Percentiles rank a stretch among this genome's conserved stretches.
Conservation (phyloP, 768 basidiomycete species). For the Mycena polygramma region DNA sequence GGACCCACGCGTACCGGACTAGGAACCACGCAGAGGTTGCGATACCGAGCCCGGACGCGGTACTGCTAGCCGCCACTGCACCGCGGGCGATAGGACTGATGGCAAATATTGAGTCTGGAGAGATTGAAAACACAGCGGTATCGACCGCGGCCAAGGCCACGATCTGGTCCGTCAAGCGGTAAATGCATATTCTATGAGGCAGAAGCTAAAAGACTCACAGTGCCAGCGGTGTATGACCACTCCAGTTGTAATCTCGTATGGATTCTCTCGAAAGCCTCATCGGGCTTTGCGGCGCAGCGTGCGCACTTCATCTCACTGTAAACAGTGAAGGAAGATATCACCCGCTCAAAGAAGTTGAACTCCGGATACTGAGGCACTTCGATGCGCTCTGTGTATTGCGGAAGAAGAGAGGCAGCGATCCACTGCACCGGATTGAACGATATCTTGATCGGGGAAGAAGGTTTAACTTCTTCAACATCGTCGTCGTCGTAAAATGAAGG, state of each 20-base stretch:
- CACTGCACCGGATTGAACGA: conserved; percentile 40
- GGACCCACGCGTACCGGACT: conserved; percentile 69
- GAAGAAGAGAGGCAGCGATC: conserved; percentile 53
- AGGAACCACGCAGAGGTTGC: conserved; percentile 76
- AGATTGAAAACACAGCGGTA: conserved; percentile 76
- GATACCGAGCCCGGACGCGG: conserved; percentile 76
- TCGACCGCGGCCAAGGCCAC: conserved; percentile 69
- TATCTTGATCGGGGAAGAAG: conserved; percentile 30
- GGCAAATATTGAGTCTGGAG: conserved; percentile 62
- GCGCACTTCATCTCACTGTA: conserved; percentile 70
- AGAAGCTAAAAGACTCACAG: conserved; percentile 54
- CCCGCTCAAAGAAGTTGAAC: conserved; percentile 48
- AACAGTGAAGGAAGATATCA: conserved; percentile 65
- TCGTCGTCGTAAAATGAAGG: conserved; percentile 45
- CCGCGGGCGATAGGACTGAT: conserved; percentile 61
- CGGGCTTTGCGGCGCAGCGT: conserved; percentile 29
- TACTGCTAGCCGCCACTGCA: conserved; percentile 69
- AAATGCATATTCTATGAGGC: neutral
- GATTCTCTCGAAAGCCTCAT: conserved; percentile 66
- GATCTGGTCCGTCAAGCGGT: conserved; percentile 52
- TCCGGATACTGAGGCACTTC: conserved; percentile 45
- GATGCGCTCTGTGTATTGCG: conserved; percentile 58
- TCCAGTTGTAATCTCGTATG: conserved; percentile 65
- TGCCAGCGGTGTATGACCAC: conserved; percentile 76
- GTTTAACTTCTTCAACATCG: conserved; percentile 16